Evolutionary conservation across 306 rosid species (phyloP).

Genomic region (Fragaria vesca): DNA sequence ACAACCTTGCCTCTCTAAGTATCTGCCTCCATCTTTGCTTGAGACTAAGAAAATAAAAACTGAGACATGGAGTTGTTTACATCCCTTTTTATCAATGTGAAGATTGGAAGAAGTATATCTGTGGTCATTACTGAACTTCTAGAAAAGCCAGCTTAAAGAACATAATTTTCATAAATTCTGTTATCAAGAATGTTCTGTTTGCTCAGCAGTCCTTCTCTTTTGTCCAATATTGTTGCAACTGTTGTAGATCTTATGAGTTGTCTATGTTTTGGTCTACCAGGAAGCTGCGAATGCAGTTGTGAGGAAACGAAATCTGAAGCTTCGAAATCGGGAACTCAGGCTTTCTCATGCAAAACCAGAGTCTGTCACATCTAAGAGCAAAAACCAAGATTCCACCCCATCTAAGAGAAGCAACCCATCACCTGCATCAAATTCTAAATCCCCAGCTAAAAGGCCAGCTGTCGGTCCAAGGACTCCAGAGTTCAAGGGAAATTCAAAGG

Average conservation of each 20-base stretch:
- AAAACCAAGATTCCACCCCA: constrained; percentile 46
- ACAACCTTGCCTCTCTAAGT: background rate
- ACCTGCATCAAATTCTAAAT: constrained; percentile 24
- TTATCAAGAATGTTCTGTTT: background rate
- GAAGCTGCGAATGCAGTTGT: constrained; percentile 66
- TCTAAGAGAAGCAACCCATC: constrained; percentile 49
- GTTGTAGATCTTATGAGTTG: background rate
- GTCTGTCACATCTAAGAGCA: constrained; percentile 53
- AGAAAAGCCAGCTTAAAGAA: background rate
- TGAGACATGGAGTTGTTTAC: background rate
- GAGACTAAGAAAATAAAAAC: background rate
- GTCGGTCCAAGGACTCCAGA: constrained; percentile 38
- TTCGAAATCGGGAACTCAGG: constrained; percentile 71
- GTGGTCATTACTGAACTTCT: background rate
- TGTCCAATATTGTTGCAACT: background rate
- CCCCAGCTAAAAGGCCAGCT: constrained; percentile 46
- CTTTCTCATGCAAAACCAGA: constrained; percentile 52
- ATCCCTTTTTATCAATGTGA: too few relatives aligned
- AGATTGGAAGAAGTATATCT: background rate
- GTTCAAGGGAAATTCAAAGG: constrained; percentile 28
- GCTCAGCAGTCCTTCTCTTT: background rate
- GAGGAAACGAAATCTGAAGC: constrained; percentile 61
- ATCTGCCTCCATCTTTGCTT: background rate
- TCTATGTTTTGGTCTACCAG: constrained; percentile 34
- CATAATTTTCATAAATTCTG: background rate